Evolutionary conservation across 805 yeast species (phyloP).

Genomic region (Scheffersomyces ergatensis): DNA sequence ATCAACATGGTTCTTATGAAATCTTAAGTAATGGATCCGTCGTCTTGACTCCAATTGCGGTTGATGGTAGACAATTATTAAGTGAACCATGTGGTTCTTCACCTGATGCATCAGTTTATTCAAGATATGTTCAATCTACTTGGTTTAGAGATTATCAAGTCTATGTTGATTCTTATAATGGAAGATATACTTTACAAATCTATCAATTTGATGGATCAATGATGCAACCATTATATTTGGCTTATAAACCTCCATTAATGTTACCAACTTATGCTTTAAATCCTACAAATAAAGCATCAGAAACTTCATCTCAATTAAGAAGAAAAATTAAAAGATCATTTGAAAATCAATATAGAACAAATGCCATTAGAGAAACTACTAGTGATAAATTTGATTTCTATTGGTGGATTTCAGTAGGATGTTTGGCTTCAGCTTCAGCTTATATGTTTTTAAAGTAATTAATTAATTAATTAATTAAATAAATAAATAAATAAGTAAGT

Average conservation of each 20-base stretch:
- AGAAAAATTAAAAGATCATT: slow-evolving; percentile 65
- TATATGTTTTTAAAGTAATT: slow-evolving; percentile 26
- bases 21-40: slow-evolving; percentile 65
- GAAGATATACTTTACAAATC: slow-evolving; percentile 72
- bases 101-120: slow-evolving; percentile 49
- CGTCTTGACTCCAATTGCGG: slow-evolving; percentile 66
- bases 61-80: slow-evolving; percentile 90
- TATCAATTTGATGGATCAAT: slow-evolving; percentile 77
- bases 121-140: slow-evolving; percentile 70
- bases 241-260: slow-evolving; percentile 94
- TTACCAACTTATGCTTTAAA: slow-evolving; percentile 88
- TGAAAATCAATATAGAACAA: slow-evolving; percentile 78
- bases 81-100: slow-evolving; percentile 77
- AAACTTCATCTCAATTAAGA: slow-evolving; percentile 30
- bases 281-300: slow-evolving; percentile 59
- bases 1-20: slow-evolving; percentile 85
- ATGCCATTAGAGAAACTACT: slow-evolving; percentile 52
- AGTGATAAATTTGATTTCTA: slow-evolving; percentile 38
- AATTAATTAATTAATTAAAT: too few relatives aligned
- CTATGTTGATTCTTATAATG: slow-evolving; percentile 74
- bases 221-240: slow-evolving; percentile 85
- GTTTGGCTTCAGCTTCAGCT: slow-evolving; percentile 40
- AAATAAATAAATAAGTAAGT: too few relatives aligned
- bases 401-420: slow-evolving; percentile 57
- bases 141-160: slow-evolving; percentile 57